These are phyloP conservation scores for Globisporangium irregulare DNA, from an alignment of 352 stramenopile species.

Conservation along the genomic window DNA sequence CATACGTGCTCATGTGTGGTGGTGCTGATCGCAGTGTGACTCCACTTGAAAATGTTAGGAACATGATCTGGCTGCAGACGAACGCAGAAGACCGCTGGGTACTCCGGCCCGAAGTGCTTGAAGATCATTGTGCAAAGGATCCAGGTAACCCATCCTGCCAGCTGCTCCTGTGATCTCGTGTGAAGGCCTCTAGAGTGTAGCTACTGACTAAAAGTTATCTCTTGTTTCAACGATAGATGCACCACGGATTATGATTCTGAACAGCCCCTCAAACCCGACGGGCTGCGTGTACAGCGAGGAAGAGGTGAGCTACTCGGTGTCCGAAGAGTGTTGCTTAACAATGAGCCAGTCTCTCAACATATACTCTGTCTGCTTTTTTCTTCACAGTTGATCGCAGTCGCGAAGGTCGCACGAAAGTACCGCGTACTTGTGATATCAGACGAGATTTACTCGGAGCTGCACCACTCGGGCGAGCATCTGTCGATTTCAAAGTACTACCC, in stretches of 20 bases:
- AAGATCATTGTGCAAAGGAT: conserved; percentile 74
- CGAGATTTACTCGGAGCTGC: conserved; percentile 87
- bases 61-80: conserved; percentile 87
- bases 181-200: neutral
- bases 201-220: neutral
- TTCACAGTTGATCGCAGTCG: conserved; percentile 45
- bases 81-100: conserved; percentile 80
- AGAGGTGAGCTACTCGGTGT: conserved; percentile 37
- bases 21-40: conserved; percentile 3
- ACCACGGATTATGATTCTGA: conserved; percentile 82
- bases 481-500: conserved; percentile 87
- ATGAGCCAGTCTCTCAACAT: neutral
- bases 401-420: conserved; percentile 77
- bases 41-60: conserved; percentile 34
- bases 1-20: conserved; percentile 11
- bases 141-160: conserved; percentile 33
- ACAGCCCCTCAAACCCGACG: conserved; percentile 84
- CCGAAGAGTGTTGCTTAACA: neutral
- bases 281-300: conserved; percentile 77
- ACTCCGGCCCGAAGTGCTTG: conserved; percentile 74
- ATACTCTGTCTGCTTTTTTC: neutral
- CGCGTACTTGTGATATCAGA: conserved; percentile 88
- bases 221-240: conserved; percentile 36
- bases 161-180: neutral
- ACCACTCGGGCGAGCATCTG: conserved; percentile 66